phyloP scores from a whole-genome alignment of 805 yeast species.

The Cyberlindnera samutprakarnensis region DNA sequence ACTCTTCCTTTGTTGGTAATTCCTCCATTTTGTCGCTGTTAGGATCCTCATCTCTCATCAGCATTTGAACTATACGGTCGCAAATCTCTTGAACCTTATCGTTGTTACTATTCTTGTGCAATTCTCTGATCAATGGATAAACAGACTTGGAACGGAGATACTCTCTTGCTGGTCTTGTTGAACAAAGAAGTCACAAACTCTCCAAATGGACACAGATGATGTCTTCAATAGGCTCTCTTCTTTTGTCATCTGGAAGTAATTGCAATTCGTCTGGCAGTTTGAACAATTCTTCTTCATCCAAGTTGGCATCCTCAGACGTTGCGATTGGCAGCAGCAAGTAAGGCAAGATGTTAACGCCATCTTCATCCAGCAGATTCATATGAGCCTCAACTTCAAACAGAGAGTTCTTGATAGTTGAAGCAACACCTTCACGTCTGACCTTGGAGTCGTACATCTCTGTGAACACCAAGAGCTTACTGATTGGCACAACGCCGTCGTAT shows the following conservation, averaged over 20 bases:
- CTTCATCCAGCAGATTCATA: constrained; percentile 47
- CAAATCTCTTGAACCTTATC: constrained; percentile 57
- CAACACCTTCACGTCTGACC: constrained; percentile 85
- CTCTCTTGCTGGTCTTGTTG: constrained; percentile 69
- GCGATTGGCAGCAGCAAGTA: constrained; percentile 77
- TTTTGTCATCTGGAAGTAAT: constrained; percentile 64
- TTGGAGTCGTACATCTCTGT: constrained; percentile 74
- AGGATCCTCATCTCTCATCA: constrained; percentile 79
- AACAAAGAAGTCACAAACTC: constrained; percentile 68
- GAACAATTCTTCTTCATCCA: constrained; percentile 79
- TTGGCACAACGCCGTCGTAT: constrained; percentile 71
- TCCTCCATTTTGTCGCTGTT: constrained; percentile 42
- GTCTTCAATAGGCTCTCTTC: constrained; percentile 63
- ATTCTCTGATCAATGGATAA: constrained; percentile 79
- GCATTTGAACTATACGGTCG: constrained; percentile 80
- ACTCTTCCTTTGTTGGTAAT: constrained; percentile 39
- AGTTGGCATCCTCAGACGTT: constrained; percentile 58
- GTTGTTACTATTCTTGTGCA: constrained; percentile 53
- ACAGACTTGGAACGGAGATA: constrained; percentile 73
- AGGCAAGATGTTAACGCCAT: constrained; percentile 66
- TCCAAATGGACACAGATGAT: constrained; percentile 72
- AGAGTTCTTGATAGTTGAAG: constrained; percentile 85
- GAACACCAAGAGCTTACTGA: constrained; percentile 74
- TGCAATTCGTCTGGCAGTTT: constrained; percentile 86
- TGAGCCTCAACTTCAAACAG: constrained; percentile 76